Evolutionary conservation across 2,329 filamentous ascomycete species (phyloP).

Genomic region (Colletotrichum coccodes): DNA sequence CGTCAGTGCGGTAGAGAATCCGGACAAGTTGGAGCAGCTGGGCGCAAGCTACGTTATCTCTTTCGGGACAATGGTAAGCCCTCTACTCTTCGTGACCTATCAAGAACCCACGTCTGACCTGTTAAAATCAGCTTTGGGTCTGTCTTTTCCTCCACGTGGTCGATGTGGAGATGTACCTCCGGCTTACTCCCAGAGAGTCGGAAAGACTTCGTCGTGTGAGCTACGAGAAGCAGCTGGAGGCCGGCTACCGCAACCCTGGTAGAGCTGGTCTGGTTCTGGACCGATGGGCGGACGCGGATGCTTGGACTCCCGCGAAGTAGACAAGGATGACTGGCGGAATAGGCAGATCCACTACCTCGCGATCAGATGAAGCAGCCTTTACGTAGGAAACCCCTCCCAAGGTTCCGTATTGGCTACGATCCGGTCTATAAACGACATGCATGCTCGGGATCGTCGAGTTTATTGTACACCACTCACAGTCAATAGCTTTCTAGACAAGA

Average conservation of each 20-base stretch:
- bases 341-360: too few species aligned
- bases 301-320: background rate
- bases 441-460: too few species aligned
- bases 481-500: too few species aligned
- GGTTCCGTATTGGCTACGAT: too few species aligned
- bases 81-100: constrained; percentile 33
- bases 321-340: background rate
- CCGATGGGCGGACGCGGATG: constrained; percentile 46
- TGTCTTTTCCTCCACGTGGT: constrained; percentile 24
- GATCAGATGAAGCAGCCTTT: too few species aligned
- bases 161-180: constrained; percentile 40
- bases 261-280: constrained; percentile 53
- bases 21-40: background rate
- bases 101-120: constrained; percentile 55
- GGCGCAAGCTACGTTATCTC: background rate
- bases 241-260: constrained; percentile 57
- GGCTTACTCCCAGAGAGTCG: constrained; percentile 59
- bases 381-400: too few species aligned
- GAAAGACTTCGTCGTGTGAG: constrained; percentile 61
- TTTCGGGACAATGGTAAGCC: background rate
- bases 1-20: background rate
- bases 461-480: too few species aligned
- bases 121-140: constrained; percentile 59
- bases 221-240: constrained; percentile 62
- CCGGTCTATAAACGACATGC: too few species aligned